Evolutionary conservation across 1,284 basidiomycete genomes (phyloP), one percentile per base, ranked within the genome.

Genomic region (Tausonia pullulans): DNA sequence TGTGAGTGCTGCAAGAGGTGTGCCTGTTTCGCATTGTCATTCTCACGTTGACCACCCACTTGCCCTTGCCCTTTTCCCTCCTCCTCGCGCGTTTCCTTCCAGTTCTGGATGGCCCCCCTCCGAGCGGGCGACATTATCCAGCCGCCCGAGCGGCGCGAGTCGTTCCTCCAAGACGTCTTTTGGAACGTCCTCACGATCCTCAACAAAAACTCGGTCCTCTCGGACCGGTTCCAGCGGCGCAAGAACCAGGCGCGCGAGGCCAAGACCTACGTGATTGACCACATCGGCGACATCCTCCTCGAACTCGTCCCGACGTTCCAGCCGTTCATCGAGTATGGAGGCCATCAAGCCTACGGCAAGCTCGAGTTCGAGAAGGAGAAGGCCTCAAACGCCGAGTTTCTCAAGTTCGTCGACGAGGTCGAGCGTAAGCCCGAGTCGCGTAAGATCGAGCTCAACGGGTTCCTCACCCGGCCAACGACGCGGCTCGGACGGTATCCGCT

Each of bases 341-440:
- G 93, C 7, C 94, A 98, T 75, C 96, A 98, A 75, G 79, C 98
- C 65, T 98, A 96, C 74, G 96, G 95, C 27, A 98, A 98, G 77
- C 97, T 93, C 75, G 92, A 97, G 78, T 98, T 98, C 74, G 96
- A 98, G 79, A 95, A 93, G 81, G 96, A 98, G 79, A 98, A 97
- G 81, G 85, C 83, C 61, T 81, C 85, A 60, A 98, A 99, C 78
- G 83, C 87, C 0, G 87, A 85, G n/a, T 99, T 99, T 78, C 87
- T 91, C 63, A 84, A 85, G 70, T 99, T 98, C 77, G 96, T 98
- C 58, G 96, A 98, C 80, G 90, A 90, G 70, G 61, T 63, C 49
- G 96, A 99, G 74, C 86, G 96, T 43, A 81, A 90, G 59, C 94
- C 94, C 0, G 92, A 96, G 74, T 97, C 93, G 13, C 84, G 94